Evolutionary conservation across 1,284 basidiomycete species (phyloP).

Genomic region (Fomitiporia mediterranea): DNA sequence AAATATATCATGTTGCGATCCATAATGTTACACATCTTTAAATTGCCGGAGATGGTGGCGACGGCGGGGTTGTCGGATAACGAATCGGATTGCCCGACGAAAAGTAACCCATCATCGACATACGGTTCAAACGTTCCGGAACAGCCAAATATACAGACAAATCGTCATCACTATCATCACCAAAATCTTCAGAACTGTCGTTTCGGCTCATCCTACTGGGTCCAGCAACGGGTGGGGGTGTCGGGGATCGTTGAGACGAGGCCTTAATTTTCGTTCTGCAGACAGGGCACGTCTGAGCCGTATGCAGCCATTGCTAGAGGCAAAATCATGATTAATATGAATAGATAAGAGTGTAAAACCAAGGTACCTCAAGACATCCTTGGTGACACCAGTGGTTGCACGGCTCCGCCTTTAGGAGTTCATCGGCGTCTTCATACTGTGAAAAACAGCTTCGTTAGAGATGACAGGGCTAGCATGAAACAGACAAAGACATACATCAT

Average conservation of each 20-base stretch:
- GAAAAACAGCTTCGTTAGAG: conserved; percentile 19
- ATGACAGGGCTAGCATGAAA: background rate
- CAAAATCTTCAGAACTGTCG: conserved; percentile 14
- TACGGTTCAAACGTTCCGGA: background rate
- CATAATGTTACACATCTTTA: no score
- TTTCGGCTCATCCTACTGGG: conserved; percentile 11
- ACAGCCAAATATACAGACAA: background rate
- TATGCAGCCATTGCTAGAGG: conserved; percentile 50
- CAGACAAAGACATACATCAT: conserved; percentile 52
- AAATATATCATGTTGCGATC: no score
- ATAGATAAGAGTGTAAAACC: background rate
- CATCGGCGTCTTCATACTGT: conserved; percentile 57
- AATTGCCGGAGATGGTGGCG: no score
- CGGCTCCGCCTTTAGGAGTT: conserved; percentile 56
- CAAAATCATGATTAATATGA: background rate
- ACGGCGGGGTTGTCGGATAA: no score
- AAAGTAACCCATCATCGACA: no score
- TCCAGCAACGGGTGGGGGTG: conserved; percentile 13
- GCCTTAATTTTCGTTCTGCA: conserved; percentile 43
- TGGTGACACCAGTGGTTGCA: conserved; percentile 76
- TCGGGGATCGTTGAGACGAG: conserved; percentile 10
- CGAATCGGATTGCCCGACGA: no score
- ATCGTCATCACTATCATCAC: conserved; percentile 14
- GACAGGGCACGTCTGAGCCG: conserved; percentile 62
- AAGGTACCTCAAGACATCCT: conserved; percentile 60